Evolutionary conservation across 352 stramenopile genomes (phyloP), one percentile per base, ranked within the genome.

Genomic region (Phytophthora sansomeana): DNA sequence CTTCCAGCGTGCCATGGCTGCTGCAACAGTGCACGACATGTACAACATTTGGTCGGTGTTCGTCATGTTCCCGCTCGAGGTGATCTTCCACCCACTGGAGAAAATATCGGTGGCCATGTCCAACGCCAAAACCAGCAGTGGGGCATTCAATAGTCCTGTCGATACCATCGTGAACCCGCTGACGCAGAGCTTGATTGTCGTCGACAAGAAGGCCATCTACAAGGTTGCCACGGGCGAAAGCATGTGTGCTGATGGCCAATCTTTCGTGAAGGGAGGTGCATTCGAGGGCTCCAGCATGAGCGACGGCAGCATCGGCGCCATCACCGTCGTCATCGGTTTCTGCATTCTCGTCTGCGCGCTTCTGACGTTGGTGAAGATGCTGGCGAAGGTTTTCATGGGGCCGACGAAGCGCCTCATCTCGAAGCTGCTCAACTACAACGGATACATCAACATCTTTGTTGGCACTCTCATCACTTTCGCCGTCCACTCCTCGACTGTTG

Each of bases 401-500:
- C 74, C 80, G 17, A 95, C 90, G n/a, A 91, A 91, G 43, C 65
- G 75, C 35, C 71, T 96, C 19, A 84, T 98, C 30, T 83, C 87
- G 30, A 88, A 87, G 50, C 71, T 92, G 29, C 92, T 96, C 21
- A 83, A 94, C 61, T 89, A 91, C 63, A 95, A 96, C 69, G 86
- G 86, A 47, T 93, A 96, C 56, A 29, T 97, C 36, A 86, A 90
- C 43, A 97, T 97, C 51, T 4, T 90, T 26, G 80, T 96, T 50
- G 90, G 93, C 52, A 69, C 58, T 28, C 69, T 75, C 33, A 71
- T 97, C 58, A 98, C 92, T 5, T 88, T 97, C 24, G 53, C 75
- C 5, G 90, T 98, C 5, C 92, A 98, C 65, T 94, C 80, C 58
- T 96, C 85, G 9, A 95, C 86, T 9, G 85, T 98, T 35, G 95